Percentiles rank a stretch among this genome's conserved stretches.
These are phyloP conservation scores for Gracilariopsis chorda DNA, from an alignment of 23 red algal species.

Conservation along the genomic window DNA sequence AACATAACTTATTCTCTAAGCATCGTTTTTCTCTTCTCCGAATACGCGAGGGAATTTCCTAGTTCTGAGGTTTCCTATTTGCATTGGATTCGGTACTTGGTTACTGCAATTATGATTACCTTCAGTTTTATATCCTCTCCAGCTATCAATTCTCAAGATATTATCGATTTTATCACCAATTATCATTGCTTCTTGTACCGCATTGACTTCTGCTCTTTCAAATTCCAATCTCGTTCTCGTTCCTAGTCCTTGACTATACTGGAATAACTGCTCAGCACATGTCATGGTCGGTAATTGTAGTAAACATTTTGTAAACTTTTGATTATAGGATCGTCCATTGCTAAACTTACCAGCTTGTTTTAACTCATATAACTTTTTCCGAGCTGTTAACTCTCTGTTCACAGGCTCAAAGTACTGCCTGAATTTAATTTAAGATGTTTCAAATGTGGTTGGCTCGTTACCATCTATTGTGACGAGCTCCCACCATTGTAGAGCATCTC, in stretches of 20 bases:
- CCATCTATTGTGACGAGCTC: neutral
- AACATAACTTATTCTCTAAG: neutral
- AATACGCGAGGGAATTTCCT: neutral
- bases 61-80: neutral
- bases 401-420: neutral
- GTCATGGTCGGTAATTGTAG: too few relatives aligned
- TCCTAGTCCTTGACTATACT: neutral
- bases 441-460: neutral
- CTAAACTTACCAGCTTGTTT: too few relatives aligned
- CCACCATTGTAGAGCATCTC: slow-evolving; percentile 21
- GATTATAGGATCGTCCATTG: too few relatives aligned
- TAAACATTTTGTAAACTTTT: too few relatives aligned
- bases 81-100: neutral
- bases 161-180: neutral
- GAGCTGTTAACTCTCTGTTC: too few relatives aligned
- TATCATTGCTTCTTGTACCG: neutral
- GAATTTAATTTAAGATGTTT: neutral
- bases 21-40: neutral
- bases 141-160: neutral
- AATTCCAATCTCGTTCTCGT: neutral
- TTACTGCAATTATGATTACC: neutral
- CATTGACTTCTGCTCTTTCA: neutral
- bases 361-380: too few relatives aligned
- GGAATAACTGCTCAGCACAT: neutral
- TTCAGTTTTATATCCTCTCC: neutral